phyloP scores from a whole-genome alignment of 495 filamentous ascomycete genomes.

The Penicillium paxilli region DNA sequence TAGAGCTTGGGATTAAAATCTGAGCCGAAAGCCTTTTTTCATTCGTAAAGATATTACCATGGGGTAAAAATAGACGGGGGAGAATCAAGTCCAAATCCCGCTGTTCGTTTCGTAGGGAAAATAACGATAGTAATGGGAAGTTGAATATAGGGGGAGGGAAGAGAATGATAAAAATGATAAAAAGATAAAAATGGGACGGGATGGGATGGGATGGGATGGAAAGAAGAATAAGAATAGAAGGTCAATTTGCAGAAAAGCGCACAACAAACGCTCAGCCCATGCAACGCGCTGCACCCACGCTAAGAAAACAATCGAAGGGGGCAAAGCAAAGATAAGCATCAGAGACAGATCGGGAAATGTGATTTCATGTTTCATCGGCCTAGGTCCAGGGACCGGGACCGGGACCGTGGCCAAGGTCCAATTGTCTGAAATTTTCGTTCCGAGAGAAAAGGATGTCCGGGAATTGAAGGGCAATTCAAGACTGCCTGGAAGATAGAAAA shows the following conservation, averaged over 20 bases:
- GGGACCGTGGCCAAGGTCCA: no score
- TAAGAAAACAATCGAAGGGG: slow-evolving; percentile 23
- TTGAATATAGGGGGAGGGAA: neutral
- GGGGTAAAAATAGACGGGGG: neutral
- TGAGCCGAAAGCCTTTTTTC: no score
- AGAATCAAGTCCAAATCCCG: no score
- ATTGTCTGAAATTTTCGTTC: neutral
- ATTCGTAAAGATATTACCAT: no score
- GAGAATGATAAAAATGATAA: no score
- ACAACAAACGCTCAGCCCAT: slow-evolving; percentile 31
- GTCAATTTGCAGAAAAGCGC: neutral
- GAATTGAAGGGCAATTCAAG: neutral
- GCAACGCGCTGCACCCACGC: slow-evolving; percentile 34
- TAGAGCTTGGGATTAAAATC: no score
- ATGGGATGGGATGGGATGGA: no score
- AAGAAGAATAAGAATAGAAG: no score
- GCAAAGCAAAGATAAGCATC: slow-evolving; percentile 1
- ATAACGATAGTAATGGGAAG: no score
- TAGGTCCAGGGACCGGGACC: neutral
- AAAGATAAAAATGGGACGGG: no score
- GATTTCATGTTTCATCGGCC: neutral
- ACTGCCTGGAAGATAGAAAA: neutral
- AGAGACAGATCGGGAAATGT: neutral
- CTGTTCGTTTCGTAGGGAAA: no score
- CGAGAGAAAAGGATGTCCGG: neutral